phyloP scores from a whole-genome alignment of 2,329 filamentous ascomycete species.

The Microascus cirrosus region DNA sequence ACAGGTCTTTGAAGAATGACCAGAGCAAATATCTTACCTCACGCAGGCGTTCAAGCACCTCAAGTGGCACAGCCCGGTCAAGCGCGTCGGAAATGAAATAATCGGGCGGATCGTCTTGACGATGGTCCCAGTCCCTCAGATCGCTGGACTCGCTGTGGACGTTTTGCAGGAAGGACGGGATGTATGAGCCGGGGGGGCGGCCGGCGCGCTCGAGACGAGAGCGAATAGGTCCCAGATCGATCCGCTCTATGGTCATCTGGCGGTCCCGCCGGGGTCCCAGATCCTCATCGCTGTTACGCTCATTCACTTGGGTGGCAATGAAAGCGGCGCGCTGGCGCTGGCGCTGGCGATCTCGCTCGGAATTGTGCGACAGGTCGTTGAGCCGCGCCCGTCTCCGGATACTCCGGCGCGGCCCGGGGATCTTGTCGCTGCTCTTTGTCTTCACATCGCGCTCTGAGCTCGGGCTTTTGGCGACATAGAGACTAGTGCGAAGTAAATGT shows the following conservation, averaged over 20 bases:
- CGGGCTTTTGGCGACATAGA: background rate
- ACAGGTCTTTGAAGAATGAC: background rate
- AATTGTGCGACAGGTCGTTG: background rate
- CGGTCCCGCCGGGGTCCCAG: background rate
- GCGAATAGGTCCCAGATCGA: background rate
- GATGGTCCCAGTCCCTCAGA: background rate
- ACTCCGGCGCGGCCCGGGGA: background rate
- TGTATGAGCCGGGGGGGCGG: background rate
- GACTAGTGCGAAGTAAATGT: background rate
- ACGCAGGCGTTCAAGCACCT: background rate
- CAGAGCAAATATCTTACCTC: background rate
- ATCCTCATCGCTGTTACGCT: conserved; percentile 2
- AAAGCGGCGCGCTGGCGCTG: background rate
- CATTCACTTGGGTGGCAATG: conserved; percentile 2
- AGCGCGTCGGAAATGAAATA: background rate
- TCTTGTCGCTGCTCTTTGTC: conserved; percentile 2
- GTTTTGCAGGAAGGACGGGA: background rate
- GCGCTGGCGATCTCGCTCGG: background rate
- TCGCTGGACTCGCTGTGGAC: background rate
- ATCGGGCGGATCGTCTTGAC: background rate
- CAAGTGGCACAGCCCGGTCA: background rate
- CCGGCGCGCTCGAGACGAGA: background rate
- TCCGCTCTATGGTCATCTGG: background rate
- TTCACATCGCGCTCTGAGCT: background rate
- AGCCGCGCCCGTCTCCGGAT: conserved; percentile 2